phyloP scores from a whole-genome alignment of 2,329 filamentous ascomycete species.

The Moelleriella libera region DNA sequence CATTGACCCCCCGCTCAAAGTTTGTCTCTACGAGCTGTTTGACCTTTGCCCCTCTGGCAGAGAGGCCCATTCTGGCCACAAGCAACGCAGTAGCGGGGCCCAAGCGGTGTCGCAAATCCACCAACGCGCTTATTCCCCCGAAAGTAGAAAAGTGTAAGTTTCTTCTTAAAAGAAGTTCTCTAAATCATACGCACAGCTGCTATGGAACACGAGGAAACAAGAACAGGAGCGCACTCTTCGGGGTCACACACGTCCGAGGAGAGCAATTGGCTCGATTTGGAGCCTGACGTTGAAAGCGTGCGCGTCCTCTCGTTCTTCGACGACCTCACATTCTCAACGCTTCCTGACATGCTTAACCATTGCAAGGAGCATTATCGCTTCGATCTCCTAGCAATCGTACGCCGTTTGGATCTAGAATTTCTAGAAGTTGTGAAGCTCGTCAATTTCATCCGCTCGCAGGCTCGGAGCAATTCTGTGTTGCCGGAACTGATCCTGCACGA shows the following conservation, averaged over 20 bases:
- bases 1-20: too few species aligned
- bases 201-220: background rate
- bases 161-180: too few species aligned
- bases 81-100: too few species aligned
- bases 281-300: slow-evolving; percentile 48
- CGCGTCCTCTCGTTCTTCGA: slow-evolving; percentile 56
- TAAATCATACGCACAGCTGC: background rate
- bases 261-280: slow-evolving; percentile 38
- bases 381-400: slow-evolving; percentile 48
- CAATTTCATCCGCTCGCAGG: slow-evolving; percentile 47
- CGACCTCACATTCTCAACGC: slow-evolving; percentile 48
- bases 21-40: too few species aligned
- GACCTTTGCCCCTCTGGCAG: too few species aligned
- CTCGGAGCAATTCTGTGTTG: slow-evolving; percentile 27
- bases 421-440: slow-evolving; percentile 60
- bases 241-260: slow-evolving; percentile 22
- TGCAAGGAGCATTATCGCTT: slow-evolving; percentile 53
- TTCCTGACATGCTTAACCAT: slow-evolving; percentile 50
- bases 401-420: slow-evolving; percentile 51
- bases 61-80: too few species aligned
- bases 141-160: too few species aligned
- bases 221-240: slow-evolving; percentile 8
- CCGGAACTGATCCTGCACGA: slow-evolving; percentile 44
- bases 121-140: too few species aligned
- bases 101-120: too few species aligned